phyloP scores from a whole-genome alignment of 192 early-diverging fungal species.

The Cladochytrium replicatum region DNA sequence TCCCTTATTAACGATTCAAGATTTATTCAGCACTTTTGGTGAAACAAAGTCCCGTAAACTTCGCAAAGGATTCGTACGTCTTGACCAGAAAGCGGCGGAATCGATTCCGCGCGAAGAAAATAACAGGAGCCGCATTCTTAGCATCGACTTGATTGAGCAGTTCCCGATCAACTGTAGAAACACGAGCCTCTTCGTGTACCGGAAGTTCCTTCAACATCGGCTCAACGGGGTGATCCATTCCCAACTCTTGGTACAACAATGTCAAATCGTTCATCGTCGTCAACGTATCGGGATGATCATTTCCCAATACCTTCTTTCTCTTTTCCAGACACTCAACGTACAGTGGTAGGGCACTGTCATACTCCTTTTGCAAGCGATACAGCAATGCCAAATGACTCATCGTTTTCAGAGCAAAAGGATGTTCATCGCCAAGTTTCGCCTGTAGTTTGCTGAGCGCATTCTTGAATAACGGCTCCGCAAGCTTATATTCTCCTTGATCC shows the following conservation, averaged over 20 bases:
- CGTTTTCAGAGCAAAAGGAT: neutral
- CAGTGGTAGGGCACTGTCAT: neutral
- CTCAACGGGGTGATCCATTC: no score
- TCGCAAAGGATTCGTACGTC: no score
- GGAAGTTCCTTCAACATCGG: no score
- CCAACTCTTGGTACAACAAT: neutral
- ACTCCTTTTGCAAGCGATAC: neutral
- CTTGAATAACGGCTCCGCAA: neutral
- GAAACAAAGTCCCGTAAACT: no score
- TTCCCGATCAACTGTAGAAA: no score
- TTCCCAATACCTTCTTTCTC: constrained; percentile 6
- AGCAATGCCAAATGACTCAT: neutral
- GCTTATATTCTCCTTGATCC: neutral
- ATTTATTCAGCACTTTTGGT: no score
- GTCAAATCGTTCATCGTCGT: constrained; percentile 4
- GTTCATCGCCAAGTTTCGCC: neutral
- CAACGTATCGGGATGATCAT: constrained; percentile 7
- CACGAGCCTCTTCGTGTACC: no score
- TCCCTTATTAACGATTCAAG: no score
- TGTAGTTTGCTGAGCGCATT: neutral
- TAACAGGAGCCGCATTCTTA: no score
- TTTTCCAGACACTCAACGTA: constrained; percentile 1
- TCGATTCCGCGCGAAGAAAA: no score
- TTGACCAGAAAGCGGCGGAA: no score
- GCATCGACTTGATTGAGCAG: no score